Base-by-base conservation (phyloP, 305 asterid genomes). In the Stenogyne calaminthoides region DNA sequence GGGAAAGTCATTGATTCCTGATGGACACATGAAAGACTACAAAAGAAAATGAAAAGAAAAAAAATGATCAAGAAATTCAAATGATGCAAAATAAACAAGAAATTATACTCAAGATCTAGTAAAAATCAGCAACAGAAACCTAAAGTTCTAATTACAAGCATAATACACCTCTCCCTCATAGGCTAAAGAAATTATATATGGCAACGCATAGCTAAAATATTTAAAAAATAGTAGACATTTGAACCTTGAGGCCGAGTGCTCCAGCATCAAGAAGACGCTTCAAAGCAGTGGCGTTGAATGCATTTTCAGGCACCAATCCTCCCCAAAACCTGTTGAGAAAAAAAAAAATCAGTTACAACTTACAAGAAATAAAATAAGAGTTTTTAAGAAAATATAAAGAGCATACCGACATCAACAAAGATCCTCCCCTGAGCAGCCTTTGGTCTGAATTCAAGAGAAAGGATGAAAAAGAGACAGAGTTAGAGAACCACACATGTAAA, bases 21-120 rank as follows among this genome's bases (percentile, higher is more conserved):
- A 95, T 55, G 97, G 98, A 71, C 94, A 86, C 99, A 95, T 95
- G 86, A 95, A 92, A 73, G 99, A 95, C 99, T 94, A 74, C 83
- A 73, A 11, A 67, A 73, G 46, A 47, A 10, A 9, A 69, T n/a
- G 52, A n/a, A 32, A 2, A 7, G 3, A 3, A 3, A 25, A 25
- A 16, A 5, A 52, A 52, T 0, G 27, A 52, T 52, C 5, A 59
- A 34, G 22, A 63, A 27, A 27, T 12, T 68, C 47, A 80, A 65
- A 74, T 67, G 22, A 39, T 29, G 63, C 37, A 49, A 19, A 47
- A 44, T 55, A 5, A 64, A 64, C 12, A 19, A 32, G 52, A 6
- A 47, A 49, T 59, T 34, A 16, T 39, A 54, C 62, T 39, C 39
- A 61, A n/a, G n/a, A n/a, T n/a, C n/a, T n/a, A n/a, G n/a, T n/a